phyloP scores from a whole-genome alignment of 805 yeast genomes.

The Candida rishiriensis region DNA sequence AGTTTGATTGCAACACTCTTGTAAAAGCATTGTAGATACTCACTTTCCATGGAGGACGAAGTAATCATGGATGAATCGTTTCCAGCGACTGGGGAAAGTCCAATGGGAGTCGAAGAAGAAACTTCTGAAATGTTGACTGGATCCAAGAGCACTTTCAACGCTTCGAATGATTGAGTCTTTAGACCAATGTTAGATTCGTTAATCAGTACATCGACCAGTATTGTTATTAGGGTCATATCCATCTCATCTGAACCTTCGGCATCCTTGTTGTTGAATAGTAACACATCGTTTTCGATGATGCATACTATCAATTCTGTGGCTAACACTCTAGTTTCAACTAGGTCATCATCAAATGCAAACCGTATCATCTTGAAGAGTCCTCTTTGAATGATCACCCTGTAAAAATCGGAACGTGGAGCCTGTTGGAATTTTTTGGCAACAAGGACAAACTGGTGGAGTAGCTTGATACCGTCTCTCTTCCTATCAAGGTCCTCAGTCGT shows the following conservation, averaged over 20 bases:
- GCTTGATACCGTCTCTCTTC: constrained; percentile 66
- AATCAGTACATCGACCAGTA: constrained; percentile 52
- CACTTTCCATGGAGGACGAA: background rate
- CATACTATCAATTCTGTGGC: constrained; percentile 80
- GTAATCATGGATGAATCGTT: background rate
- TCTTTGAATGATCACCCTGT: constrained; percentile 52
- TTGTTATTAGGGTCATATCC: constrained; percentile 46
- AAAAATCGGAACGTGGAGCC: constrained; percentile 61
- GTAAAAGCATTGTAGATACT: constrained; percentile 59
- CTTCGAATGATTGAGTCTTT: constrained; percentile 80
- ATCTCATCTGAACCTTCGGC: constrained; percentile 15
- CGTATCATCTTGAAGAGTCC: constrained; percentile 70
- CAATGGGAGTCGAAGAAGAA: constrained; percentile 7
- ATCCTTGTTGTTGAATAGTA: constrained; percentile 41
- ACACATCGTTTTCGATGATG: constrained; percentile 79
- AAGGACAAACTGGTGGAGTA: constrained; percentile 74
- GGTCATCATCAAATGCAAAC: constrained; percentile 60
- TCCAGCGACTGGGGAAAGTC: constrained; percentile 9
- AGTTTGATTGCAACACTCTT: constrained; percentile 32
- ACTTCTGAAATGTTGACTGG: constrained; percentile 31
- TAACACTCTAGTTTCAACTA: constrained; percentile 48
- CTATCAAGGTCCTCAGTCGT: constrained; percentile 15
- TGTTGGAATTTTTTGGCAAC: constrained; percentile 66
- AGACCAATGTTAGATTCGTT: constrained; percentile 66
- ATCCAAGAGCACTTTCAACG: constrained; percentile 68